A percentile compares a stretch with the other conserved stretches of the same genome.
phyloP scores from a whole-genome alignment of 371 early-diverging fungal species.

The Mucor mucedo region DNA sequence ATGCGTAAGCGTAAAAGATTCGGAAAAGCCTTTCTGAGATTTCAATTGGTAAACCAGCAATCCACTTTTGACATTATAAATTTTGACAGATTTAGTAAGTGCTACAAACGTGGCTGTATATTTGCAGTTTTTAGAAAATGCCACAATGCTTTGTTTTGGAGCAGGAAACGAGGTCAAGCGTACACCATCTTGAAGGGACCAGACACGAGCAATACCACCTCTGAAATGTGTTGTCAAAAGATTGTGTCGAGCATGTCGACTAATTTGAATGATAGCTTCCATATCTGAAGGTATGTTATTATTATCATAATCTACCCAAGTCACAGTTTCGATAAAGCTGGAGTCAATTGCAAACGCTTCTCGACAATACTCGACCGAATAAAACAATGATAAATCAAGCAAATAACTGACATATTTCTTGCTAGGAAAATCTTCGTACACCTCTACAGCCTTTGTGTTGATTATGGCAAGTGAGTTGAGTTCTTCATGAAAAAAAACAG shows the following conservation, averaged over 20 bases:
- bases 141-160: background rate
- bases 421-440: background rate
- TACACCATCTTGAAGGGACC: constrained; percentile 17
- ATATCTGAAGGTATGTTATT: background rate
- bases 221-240: background rate
- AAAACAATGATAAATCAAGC: background rate
- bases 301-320: background rate
- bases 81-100: background rate
- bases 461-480: background rate
- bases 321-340: background rate
- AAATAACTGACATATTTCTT: background rate
- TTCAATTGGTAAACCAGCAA: constrained; percentile 1
- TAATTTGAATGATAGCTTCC: constrained; percentile 6
- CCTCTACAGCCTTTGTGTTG: background rate
- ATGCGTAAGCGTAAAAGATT: background rate
- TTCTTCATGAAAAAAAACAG: constrained; percentile 1
- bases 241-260: constrained; percentile 8
- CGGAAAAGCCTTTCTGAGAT: background rate
- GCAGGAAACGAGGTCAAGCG: constrained; percentile 4
- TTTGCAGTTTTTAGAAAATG: constrained; percentile 10
- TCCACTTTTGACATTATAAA: constrained; percentile 10
- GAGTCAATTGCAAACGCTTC: background rate
- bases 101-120: constrained; percentile 4
- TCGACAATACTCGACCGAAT: background rate
- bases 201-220: constrained; percentile 6